phyloP scores from a whole-genome alignment of 768 basidiomycete species.

The Mycena maculata region DNA sequence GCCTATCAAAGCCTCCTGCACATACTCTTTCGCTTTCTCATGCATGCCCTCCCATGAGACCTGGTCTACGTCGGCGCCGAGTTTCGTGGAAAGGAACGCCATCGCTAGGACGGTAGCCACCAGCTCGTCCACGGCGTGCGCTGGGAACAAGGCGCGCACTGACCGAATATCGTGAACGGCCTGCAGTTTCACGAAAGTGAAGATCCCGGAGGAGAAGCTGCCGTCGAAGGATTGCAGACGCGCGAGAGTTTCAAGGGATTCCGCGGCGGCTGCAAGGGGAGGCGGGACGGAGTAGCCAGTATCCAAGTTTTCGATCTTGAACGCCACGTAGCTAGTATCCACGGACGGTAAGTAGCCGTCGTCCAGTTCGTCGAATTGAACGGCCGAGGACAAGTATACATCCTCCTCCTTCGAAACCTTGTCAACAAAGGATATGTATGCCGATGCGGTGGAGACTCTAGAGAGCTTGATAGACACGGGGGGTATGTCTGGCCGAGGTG shows the following conservation, averaged over 20 bases:
- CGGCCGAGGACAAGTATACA: no score
- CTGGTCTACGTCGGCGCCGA: conserved; percentile 8
- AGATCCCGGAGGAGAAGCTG: conserved; percentile 29
- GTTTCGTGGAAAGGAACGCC: conserved; percentile 26
- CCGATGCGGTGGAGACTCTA: no score
- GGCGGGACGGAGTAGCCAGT: no score
- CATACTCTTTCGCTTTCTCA: conserved; percentile 30
- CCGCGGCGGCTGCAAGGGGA: conserved; percentile 4
- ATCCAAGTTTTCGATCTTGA: neutral
- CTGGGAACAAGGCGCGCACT: conserved; percentile 3
- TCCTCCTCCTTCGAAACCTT: no score
- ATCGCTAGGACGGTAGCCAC: conserved; percentile 29
- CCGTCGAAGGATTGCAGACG: conserved; percentile 35
- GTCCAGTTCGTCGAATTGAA: no score
- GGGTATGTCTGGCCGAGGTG: neutral
- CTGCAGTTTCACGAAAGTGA: conserved; percentile 18
- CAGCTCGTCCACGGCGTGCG: conserved; percentile 14
- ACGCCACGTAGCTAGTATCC: neutral
- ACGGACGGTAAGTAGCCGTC: no score
- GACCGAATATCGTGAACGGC: neutral
- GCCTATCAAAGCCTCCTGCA: conserved; percentile 4
- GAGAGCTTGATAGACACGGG: no score
- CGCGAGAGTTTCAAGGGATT: conserved; percentile 29
- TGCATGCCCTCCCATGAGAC: conserved; percentile 32
- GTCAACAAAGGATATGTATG: no score